Conservation (phyloP, 192 early-diverging fungal genomes). For the Coemansia sp. region DNA sequence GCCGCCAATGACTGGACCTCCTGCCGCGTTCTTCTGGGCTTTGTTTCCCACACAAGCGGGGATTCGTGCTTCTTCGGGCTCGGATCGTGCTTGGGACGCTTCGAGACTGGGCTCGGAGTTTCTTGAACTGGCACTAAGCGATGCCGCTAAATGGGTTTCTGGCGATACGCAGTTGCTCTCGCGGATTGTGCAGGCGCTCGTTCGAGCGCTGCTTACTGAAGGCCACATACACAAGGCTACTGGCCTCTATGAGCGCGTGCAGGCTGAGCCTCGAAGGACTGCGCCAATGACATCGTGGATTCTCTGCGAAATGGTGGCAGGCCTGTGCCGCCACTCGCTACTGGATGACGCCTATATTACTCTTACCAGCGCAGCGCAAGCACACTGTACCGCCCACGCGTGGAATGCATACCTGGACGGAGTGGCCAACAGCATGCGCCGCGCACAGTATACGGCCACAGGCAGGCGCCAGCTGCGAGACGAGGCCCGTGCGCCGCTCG, state of each 20-base stretch:
- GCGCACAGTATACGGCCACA: not conserved
- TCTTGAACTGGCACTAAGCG: constrained; percentile 18
- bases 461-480: not conserved
- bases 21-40: constrained; percentile 18
- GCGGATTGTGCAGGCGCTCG: constrained; percentile 20
- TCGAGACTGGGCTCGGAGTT: constrained; percentile 32
- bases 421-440: constrained; percentile 9
- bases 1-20: not conserved
- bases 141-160: constrained; percentile 5
- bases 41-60: constrained; percentile 7
- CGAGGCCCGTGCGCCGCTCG: not conserved
- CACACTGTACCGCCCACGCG: constrained; percentile 12
- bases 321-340: constrained; percentile 27
- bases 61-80: not conserved
- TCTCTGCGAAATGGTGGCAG: constrained; percentile 37
- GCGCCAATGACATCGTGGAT: constrained; percentile 20
- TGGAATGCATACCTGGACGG: constrained; percentile 54
- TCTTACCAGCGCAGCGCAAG: not conserved
- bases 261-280: not conserved
- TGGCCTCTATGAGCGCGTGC: constrained; percentile 11
- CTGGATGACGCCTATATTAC: constrained; percentile 18
- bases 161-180: constrained; percentile 1
- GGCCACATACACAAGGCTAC: constrained; percentile 20
- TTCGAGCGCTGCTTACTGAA: constrained; percentile 41
- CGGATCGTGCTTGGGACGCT: constrained; percentile 29